A percentile compares a stretch with the other conserved stretches of the same genome.
These are phyloP conservation scores for Auriculariales sp. DNA, from an alignment of 768 basidiomycete species.

Conservation along the genomic window DNA sequence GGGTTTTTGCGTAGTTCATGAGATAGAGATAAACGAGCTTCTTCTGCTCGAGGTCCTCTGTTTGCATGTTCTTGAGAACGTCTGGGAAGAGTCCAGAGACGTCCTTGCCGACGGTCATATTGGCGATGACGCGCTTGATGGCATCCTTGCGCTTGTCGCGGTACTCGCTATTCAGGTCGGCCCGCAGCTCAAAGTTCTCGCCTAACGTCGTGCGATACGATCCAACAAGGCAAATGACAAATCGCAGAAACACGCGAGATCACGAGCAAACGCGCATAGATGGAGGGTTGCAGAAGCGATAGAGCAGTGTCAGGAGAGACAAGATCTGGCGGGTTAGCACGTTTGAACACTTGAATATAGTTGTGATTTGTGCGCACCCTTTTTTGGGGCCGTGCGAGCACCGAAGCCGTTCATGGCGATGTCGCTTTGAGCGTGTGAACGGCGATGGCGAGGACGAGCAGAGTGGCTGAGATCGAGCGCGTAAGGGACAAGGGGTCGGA, in stretches of 20 bases:
- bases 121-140: conserved; percentile 93
- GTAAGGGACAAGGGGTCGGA: no score
- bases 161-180: conserved; percentile 95
- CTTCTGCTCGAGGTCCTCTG: conserved; percentile 98
- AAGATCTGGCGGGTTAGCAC: not conserved
- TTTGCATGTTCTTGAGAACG: conserved; percentile 99
- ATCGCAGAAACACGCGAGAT: no score
- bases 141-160: conserved; percentile 94
- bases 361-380: not conserved
- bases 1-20: conserved; percentile 99
- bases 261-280: no score
- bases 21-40: conserved; percentile 98
- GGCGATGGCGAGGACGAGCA: no score
- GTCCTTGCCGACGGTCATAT: conserved; percentile 98
- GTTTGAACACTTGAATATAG: not conserved
- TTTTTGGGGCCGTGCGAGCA: not conserved
- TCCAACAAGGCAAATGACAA: no score
- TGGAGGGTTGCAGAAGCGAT: no score
- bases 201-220: no score
- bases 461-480: no score
- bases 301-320: no score
- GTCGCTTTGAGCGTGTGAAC: no score
- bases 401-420: not conserved
- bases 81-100: conserved; percentile 93
- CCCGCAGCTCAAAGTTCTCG: conserved; percentile 93